Percentiles rank a stretch among this genome's conserved stretches.
Conservation (phyloP, 306 rosid genomes). For the Cucumis cinereus region DNA sequence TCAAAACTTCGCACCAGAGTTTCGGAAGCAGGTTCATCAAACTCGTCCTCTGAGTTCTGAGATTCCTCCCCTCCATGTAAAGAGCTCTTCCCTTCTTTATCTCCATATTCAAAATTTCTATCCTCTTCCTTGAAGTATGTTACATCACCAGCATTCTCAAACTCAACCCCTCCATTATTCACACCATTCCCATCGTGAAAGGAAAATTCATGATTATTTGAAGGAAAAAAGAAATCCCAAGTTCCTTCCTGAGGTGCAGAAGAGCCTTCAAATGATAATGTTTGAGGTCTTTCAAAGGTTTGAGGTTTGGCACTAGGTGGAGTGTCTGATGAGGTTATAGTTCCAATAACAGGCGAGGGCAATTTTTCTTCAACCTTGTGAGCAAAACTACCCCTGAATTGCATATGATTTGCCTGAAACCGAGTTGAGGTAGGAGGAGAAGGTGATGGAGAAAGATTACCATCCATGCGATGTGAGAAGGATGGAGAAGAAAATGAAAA, state of each 20-base stretch:
- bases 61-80: constrained; percentile 46
- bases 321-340: constrained; percentile 43
- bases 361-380: constrained; percentile 57
- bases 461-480: constrained; percentile 38
- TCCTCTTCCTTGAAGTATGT: constrained; percentile 45
- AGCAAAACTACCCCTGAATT: constrained; percentile 33
- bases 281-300: constrained; percentile 27
- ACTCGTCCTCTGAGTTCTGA: constrained; percentile 65
- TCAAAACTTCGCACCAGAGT: constrained; percentile 60
- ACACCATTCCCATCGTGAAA: constrained; percentile 45
- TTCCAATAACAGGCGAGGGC: constrained; percentile 37
- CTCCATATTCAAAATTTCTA: constrained; percentile 64
- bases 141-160: constrained; percentile 34
- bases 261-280: constrained; percentile 36
- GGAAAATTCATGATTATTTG: constrained; percentile 59
- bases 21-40: constrained; percentile 63
- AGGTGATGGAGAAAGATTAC: constrained; percentile 41
- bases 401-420: constrained; percentile 64
- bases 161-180: constrained; percentile 28
- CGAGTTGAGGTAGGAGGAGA: constrained; percentile 52
- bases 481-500: constrained; percentile 54
- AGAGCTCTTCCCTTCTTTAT: constrained; percentile 49
- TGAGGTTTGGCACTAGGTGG: constrained; percentile 28
- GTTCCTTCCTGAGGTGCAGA: constrained; percentile 42
- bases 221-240: constrained; percentile 84